Conservation (phyloP, 2,329 filamentous ascomycete species). For the Monilinia laxa region DNA sequence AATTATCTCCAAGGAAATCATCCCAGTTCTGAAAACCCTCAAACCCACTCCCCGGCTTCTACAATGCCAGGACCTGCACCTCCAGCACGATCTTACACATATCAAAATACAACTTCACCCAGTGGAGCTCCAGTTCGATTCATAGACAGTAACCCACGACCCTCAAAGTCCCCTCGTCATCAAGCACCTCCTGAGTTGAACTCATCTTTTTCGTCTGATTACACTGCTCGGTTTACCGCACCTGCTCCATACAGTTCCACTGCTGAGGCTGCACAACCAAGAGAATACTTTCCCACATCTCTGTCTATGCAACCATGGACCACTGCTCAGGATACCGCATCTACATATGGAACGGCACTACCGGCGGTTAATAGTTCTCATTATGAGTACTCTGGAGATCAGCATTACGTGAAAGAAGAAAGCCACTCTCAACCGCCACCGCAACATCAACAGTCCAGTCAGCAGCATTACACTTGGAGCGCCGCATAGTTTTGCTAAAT, state of each 20-base stretch:
- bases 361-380: conserved; percentile 28
- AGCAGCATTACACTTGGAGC: conserved; percentile 38
- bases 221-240: conserved; percentile 32
- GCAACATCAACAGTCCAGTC: conserved; percentile 22
- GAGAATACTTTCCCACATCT: conserved; percentile 34
- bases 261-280: conserved; percentile 28
- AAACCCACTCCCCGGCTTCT: conserved; percentile 28
- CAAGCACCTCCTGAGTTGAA: conserved; percentile 34
- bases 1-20: conserved; percentile 37
- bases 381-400: conserved; percentile 34
- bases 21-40: conserved; percentile 30
- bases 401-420: conserved; percentile 35
- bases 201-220: conserved; percentile 30
- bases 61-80: conserved; percentile 25
- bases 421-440: conserved; percentile 22
- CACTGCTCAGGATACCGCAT: conserved; percentile 28
- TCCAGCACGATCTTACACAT: conserved; percentile 21
- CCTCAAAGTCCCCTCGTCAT: conserved; percentile 40
- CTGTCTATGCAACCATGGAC: conserved; percentile 35
- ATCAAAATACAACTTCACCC: conserved; percentile 21
- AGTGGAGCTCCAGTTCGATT: conserved; percentile 30
- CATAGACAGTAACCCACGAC: conserved; percentile 39
- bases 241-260: conserved; percentile 29
- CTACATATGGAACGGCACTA: conserved; percentile 31
- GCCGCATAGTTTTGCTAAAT: conserved; percentile 23